Evolutionary conservation across 192 early-diverging fungal species (phyloP), one percentile per base, ranked within the genome.

Genomic region (Dissophora globulifera): DNA sequence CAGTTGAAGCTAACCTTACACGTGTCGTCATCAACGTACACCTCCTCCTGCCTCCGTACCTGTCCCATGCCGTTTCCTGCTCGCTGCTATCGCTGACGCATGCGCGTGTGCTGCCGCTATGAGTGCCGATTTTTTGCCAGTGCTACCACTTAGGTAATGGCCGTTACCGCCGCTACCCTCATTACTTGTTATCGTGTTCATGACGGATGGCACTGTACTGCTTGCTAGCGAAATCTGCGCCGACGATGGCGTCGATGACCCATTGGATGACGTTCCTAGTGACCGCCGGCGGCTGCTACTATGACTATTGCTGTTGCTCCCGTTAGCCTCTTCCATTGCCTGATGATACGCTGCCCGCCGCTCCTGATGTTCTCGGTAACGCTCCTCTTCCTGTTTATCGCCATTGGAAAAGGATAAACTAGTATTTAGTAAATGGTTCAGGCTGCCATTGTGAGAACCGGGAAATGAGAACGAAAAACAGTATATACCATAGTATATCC

Each of bases 241-340:
- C n/a, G n/a, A n/a, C n/a, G n/a, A n/a, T 40, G 35, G 31, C 13
- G 60, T 25, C 51, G 45, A 33, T 33, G 23, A 29, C 22, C 7
- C 38, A 31, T 8, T 25, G 26, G 33, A 40, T 32, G 50, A 56
- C n/a, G 35, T 38, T 38, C 35, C 35, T 38, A 13, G 35, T 9
- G 35, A 38, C 13, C n/a, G 45, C 13, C 29, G n/a, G 16, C n/a
- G 48, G 40, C 19, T 23, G 29, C 16, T 52, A 30, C 16, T 23
- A 4, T 43, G 27, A 29, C 20, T n/a, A 20, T 38, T 53, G 40
- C n/a, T 43, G 29, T 32, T 30, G 27, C 35, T 17, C 13, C 46
- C 35, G 7, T 63, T 74, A 11, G 61, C 70, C 42, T 74, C 70
- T 25, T 74, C 70, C 70, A 74, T 40, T 2, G 70, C 70, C n/a